Base-by-base conservation (phyloP, 257 asterid species). In the Haberlea rhodopensis region DNA sequence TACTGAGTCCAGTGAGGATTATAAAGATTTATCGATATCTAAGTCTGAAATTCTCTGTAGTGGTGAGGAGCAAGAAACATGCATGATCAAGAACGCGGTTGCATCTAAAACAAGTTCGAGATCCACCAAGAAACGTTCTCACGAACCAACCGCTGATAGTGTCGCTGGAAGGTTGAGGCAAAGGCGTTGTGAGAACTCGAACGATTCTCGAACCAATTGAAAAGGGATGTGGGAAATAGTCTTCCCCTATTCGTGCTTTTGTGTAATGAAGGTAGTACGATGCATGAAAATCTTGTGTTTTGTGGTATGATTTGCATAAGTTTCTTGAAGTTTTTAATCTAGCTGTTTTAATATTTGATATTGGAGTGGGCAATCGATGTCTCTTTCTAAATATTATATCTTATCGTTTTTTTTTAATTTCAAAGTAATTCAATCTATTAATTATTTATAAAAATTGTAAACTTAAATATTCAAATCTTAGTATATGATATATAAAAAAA, bases 101-200 rank as follows among this genome's bases (percentile, higher is more conserved):
- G 73, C 75, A 69, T 40, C 66, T 24, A 76, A 74, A 59, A 61
- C 60, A 58, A 73, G 75, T 74, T 68, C 74, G 34, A 71, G 60
- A 67, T 65, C 82, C 25, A 59, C 53, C 19, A 75, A 68, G 82
- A 79, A 83, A 71, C 77, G 79, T 19, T 66, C 27, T 3, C 52
- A n/a, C 23, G 84, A 75, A 57, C 79, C 70, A 23, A 59, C 52
- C 13, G 57, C 81, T 62, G 91, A 80, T 70, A 81, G 86, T 49
- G 73, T 83, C 56, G 95, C 75, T 40, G 85, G 82, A 67, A 81
- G 94, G 82, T 71, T 87, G 75, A 75, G 90, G 77, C 79, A 64
- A 77, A 82, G 92, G 72, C 85, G 77, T 37, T 5, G 16, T 11
- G 46, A 10, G 46, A 11, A 37, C 46, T 37, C 3, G 46, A 37